A percentile compares a stretch with the other conserved stretches of the same genome.
Evolutionary conservation across 306 rosid species (phyloP).

Genomic region (Arachis hypogaea): DNA sequence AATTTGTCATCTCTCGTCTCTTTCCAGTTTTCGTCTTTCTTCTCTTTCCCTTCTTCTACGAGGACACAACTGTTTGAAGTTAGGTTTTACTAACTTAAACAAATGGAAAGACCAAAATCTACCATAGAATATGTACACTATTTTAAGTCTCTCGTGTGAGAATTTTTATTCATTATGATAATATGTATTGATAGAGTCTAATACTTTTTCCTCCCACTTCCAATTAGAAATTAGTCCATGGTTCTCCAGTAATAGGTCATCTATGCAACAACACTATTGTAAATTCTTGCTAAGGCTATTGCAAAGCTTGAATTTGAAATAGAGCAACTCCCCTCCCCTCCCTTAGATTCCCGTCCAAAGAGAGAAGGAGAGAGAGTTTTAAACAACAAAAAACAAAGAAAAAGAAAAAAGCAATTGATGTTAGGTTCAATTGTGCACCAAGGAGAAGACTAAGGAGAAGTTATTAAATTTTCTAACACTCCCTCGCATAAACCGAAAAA

Average conservation of each 20-base stretch:
- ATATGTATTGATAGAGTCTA: slow-evolving; percentile 15
- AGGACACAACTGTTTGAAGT: slow-evolving; percentile 47
- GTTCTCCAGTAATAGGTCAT: slow-evolving; percentile 15
- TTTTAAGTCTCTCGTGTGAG: slow-evolving; percentile 22
- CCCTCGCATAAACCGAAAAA: not conserved
- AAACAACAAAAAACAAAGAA: slow-evolving; percentile 12
- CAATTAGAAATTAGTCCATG: not conserved
- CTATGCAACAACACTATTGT: not conserved
- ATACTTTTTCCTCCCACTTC: slow-evolving; percentile 9
- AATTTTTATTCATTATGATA: slow-evolving; percentile 11
- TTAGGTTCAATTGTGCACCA: slow-evolving; percentile 1
- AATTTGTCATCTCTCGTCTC: slow-evolving; percentile 45
- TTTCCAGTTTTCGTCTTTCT: slow-evolving; percentile 50
- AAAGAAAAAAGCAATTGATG: slow-evolving; percentile 1
- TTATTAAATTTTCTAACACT: not conserved
- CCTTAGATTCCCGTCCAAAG: no score
- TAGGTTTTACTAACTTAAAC: slow-evolving; percentile 39
- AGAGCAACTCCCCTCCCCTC: slow-evolving; percentile 3
- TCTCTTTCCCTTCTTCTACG: slow-evolving; percentile 52
- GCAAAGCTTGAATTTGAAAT: slow-evolving; percentile 14
- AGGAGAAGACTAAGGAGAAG: not conserved
- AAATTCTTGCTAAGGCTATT: slow-evolving; percentile 5
- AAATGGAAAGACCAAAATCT: slow-evolving; percentile 36
- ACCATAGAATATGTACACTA: slow-evolving; percentile 27
- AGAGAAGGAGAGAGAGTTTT: not conserved